Evolutionary conservation across 1,284 basidiomycete genomes (phyloP).

Genomic region (Leccinum pachyderme): DNA sequence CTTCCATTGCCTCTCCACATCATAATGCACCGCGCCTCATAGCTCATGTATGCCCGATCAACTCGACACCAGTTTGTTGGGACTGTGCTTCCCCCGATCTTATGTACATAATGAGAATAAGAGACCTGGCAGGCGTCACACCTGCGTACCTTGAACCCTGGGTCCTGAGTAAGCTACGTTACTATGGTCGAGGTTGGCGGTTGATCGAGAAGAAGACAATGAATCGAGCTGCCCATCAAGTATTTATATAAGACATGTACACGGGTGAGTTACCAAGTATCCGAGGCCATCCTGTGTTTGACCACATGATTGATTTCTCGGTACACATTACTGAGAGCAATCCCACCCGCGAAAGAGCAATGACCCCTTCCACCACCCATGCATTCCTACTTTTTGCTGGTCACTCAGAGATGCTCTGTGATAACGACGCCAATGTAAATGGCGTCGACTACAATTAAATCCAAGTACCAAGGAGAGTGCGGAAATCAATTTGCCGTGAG

Average conservation of each 20-base stretch:
- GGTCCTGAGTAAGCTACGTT: slow-evolving; percentile 29
- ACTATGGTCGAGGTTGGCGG: slow-evolving; percentile 27
- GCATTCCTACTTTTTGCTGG: slow-evolving; percentile 40
- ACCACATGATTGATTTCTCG: slow-evolving; percentile 42
- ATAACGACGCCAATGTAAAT: neutral
- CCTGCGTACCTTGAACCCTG: slow-evolving; percentile 5
- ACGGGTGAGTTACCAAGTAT: slow-evolving; percentile 17
- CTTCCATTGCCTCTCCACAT: neutral
- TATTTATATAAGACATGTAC: neutral
- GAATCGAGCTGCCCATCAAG: neutral
- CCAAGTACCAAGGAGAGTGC: neutral
- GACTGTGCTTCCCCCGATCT: neutral
- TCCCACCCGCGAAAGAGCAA: slow-evolving; percentile 31
- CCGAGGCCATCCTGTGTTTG: slow-evolving; percentile 44
- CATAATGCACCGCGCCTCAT: slow-evolving; percentile 1
- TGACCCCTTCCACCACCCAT: slow-evolving; percentile 43
- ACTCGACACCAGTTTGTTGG: slow-evolving; percentile 35
- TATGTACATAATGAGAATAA: neutral
- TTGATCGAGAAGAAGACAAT: slow-evolving; percentile 4
- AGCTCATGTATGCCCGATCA: slow-evolving; percentile 39
- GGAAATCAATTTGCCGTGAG: neutral
- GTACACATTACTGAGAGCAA: slow-evolving; percentile 20
- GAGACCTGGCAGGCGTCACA: neutral
- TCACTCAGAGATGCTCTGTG: neutral
- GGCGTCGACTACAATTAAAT: neutral